Evolutionary conservation across 805 yeast species (phyloP), one percentile per base, ranked within the genome.

Genomic region (Suhomyces tanzawaensis): DNA sequence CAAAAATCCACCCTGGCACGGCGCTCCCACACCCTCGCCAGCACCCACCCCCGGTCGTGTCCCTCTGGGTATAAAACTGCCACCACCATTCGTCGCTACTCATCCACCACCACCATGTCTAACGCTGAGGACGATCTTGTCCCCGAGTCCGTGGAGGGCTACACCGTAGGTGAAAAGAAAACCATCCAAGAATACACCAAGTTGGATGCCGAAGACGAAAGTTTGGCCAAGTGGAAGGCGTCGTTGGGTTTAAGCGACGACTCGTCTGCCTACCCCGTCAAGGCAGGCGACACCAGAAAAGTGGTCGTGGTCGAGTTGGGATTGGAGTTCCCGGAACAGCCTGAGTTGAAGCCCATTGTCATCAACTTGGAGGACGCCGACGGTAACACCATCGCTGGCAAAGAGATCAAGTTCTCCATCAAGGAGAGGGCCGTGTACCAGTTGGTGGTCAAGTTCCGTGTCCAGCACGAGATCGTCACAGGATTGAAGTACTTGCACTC

Each of bases 401-500:
- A 79, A 41, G 79, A 79, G 36, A 77, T 81, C 49, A 77, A 84
- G 44, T 83, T 87, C 63, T 74, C 75, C 57, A 81, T 89, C 59
- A 85, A 85, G 57, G 96, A 88, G 55, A 82, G 79, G 48, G 74
- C 91, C 13, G 67, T 78, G 23, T 89, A 87, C 63, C 81, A 78
- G 52, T 71, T 88, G 55, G 76, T 69, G 45, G 78, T 88, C 53
- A 81, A 77, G 48, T 90, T 89, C 67, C 77, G 88, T 48, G 83
- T 90, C 23, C 96, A 89, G 62, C 91, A 85, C 53, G 95, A 86
- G 58, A 86, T 90, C 48, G 81, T 90, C 51, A 89, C 96, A 2
- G 97, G 97, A 1, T 75, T 90, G 57, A 81, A 83, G 57, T 90
- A 89, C 60, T 74, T 86, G 47, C 96, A 87, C 61, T 79, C 78